These are phyloP conservation scores for Pelargonium nanum DNA, from an alignment of 345 rosid species.

Conservation along the genomic window DNA sequence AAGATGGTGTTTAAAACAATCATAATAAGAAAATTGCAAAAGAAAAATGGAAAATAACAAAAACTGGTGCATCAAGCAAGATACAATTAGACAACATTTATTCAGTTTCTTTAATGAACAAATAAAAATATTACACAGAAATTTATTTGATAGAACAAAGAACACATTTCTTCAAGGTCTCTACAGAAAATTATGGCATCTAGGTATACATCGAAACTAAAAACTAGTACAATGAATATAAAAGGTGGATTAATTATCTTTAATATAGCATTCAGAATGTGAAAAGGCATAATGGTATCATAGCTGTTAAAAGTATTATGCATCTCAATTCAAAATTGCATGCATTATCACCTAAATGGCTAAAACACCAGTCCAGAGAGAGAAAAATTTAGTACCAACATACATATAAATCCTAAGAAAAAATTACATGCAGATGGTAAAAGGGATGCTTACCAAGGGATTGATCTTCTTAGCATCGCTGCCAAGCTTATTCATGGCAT, in stretches of 20 bases:
- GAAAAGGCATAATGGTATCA: too few species aligned
- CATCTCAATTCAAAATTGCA: neutral
- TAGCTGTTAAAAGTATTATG: neutral
- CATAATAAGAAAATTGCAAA: too few species aligned
- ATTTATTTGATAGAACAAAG: neutral
- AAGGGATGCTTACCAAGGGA: constrained; percentile 50
- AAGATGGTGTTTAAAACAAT: neutral
- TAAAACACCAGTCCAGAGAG: neutral
- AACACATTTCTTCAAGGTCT: neutral
- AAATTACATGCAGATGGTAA: neutral
- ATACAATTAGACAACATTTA: neutral
- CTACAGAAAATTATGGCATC: too few species aligned
- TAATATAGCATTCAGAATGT: too few species aligned
- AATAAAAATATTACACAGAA: too few species aligned
- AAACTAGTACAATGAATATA: neutral
- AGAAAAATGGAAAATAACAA: too few species aligned
- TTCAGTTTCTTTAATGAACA: too few species aligned
- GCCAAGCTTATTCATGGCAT: constrained; percentile 69
- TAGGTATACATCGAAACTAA: too few species aligned
- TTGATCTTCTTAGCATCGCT: constrained; percentile 75
- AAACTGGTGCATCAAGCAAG: neutral
- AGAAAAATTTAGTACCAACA: neutral
- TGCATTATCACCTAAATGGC: neutral
- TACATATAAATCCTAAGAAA: neutral
- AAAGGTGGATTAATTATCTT: too few species aligned